Evolutionary conservation across 75 land plant species (phyloP).

Genomic region (Selaginella moellendorffii): DNA sequence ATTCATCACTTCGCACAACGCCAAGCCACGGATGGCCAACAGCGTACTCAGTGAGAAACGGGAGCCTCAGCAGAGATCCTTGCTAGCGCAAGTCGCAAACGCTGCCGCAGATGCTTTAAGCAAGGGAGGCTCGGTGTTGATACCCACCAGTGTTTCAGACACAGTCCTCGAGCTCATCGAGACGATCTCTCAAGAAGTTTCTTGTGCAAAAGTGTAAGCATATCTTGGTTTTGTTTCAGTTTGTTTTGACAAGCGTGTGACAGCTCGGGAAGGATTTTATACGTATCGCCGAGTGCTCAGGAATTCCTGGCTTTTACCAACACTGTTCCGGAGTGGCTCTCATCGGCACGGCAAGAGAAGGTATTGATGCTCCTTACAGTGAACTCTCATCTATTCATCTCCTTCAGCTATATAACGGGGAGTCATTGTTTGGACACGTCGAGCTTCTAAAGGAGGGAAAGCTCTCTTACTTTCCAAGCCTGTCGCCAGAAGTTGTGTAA

Average conservation of each 20-base stretch:
- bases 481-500: slow-evolving; percentile 44
- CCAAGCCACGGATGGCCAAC: not conserved
- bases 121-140: slow-evolving; percentile 67
- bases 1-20: not conserved
- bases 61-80: slow-evolving; percentile 31
- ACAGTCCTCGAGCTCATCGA: slow-evolving; percentile 52
- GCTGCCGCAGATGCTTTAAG: slow-evolving; percentile 36
- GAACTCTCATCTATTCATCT: too few species aligned
- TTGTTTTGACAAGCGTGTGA: slow-evolving; percentile 34
- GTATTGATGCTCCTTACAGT: slow-evolving; percentile 15
- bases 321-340: slow-evolving; percentile 87
- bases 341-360: slow-evolving; percentile 61
- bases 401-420: slow-evolving; percentile 60
- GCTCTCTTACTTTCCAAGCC: slow-evolving; percentile 38
- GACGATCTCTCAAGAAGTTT: slow-evolving; percentile 23
- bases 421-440: slow-evolving; percentile 61
- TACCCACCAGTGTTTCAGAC: slow-evolving; percentile 48
- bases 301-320: slow-evolving; percentile 58
- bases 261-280: too few species aligned
- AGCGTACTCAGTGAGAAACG: too few species aligned
- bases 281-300: slow-evolving; percentile 62
- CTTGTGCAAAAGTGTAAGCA: not conserved
- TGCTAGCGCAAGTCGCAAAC: slow-evolving; percentile 42
- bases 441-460: slow-evolving; percentile 42
- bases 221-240: not conserved